phyloP scores from a whole-genome alignment of 228 moss, liverwort and hornwort genomes.

The Sphagnum fallax region DNA sequence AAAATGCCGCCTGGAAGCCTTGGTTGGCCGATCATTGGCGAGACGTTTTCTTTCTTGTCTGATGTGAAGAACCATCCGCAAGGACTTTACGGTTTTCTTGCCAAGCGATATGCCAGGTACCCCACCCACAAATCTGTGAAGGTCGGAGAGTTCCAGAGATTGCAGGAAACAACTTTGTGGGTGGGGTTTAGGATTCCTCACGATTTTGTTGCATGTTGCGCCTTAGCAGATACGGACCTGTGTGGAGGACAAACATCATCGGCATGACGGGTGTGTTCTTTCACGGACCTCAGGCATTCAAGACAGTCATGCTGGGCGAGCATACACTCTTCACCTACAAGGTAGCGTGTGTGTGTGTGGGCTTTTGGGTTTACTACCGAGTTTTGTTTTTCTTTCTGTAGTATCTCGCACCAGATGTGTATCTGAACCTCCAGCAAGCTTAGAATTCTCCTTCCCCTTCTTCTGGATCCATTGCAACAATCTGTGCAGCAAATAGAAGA shows the following conservation, averaged over 20 bases:
- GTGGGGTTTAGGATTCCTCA: neutral
- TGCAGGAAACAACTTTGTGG: too few species aligned
- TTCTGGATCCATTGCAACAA: too few species aligned
- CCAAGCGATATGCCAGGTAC: conserved; percentile 2
- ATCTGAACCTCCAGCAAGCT: too few species aligned
- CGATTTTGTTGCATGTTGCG: neutral
- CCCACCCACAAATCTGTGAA: neutral
- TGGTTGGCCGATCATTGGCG: neutral
- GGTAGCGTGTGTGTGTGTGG: neutral
- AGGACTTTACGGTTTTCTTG: neutral
- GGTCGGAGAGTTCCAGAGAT: neutral
- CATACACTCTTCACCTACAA: conserved; percentile 2
- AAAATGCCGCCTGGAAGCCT: conserved; percentile 1
- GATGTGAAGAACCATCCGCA: neutral
- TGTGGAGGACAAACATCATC: conserved; percentile 4
- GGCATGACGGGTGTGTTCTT: conserved; percentile 1
- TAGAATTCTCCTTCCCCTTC: too few species aligned
- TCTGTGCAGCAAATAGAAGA: too few species aligned
- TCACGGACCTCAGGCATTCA: neutral
- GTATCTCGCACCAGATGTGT: too few species aligned
- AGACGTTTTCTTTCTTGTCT: neutral
- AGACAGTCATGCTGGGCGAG: conserved; percentile 3
- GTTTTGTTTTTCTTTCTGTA: too few species aligned
- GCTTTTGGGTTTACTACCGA: too few species aligned
- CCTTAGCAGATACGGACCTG: neutral